phyloP scores from a whole-genome alignment of 306 rosid species.

The Corylus americana region DNA sequence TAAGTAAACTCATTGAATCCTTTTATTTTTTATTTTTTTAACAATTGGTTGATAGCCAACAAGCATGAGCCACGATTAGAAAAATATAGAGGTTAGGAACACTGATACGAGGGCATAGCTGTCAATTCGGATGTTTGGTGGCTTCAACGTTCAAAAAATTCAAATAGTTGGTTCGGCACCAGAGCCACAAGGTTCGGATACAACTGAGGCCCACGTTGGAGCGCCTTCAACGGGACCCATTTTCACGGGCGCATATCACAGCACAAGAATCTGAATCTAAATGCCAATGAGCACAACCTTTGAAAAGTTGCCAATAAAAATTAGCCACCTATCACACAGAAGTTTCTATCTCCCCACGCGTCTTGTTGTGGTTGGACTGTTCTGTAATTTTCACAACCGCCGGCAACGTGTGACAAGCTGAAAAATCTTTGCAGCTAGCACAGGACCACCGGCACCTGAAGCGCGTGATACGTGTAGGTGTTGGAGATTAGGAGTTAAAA shows the following conservation, averaged over 20 bases:
- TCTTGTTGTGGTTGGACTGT: neutral
- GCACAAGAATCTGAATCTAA: neutral
- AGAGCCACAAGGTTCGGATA: slow-evolving; percentile 39
- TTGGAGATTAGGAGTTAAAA: too few species aligned
- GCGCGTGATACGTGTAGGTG: slow-evolving; percentile 31
- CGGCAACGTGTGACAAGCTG: neutral
- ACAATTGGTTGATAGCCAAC: neutral
- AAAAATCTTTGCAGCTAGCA: neutral
- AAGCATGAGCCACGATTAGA: neutral
- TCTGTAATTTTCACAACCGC: too few species aligned
- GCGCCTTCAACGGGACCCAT: slow-evolving; percentile 49
- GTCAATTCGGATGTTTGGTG: slow-evolving; percentile 19
- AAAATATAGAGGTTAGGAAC: neutral
- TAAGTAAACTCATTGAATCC: too few species aligned
- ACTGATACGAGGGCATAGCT: slow-evolving; percentile 15
- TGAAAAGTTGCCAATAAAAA: neutral
- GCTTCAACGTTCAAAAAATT: slow-evolving; percentile 70
- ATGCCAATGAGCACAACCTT: too few species aligned
- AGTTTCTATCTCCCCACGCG: slow-evolving; percentile 19
- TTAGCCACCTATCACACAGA: neutral
- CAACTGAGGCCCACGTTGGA: slow-evolving; percentile 45
- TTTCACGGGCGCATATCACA: slow-evolving; percentile 11
- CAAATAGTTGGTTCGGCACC: slow-evolving; percentile 51
- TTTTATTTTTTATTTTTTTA: too few species aligned
- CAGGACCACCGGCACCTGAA: slow-evolving; percentile 15